These are phyloP conservation scores for Allium cepa DNA, from an alignment of 106 monocot species.

Conservation along the genomic window DNA sequence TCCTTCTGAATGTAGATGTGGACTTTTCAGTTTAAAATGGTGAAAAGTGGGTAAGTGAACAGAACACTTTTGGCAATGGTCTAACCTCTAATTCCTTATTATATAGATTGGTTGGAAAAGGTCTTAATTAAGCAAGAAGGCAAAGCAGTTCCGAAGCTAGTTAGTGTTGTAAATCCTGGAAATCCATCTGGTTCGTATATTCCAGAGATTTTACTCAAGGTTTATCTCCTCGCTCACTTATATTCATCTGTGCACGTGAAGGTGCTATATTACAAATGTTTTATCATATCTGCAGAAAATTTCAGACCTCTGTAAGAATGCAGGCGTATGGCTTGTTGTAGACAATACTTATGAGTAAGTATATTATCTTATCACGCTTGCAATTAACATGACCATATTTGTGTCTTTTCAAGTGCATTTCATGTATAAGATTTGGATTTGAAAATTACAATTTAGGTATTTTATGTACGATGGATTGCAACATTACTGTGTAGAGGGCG, in stretches of 20 bases:
- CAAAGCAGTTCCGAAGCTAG: constrained; percentile 79
- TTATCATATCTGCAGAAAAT: constrained; percentile 58
- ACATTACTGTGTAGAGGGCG: constrained; percentile 86
- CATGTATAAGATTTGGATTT: not conserved
- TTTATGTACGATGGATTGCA: constrained; percentile 97
- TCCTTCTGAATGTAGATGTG: no score
- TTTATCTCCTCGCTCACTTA: constrained; percentile 18
- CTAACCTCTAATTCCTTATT: not conserved
- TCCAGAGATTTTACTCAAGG: constrained; percentile 63
- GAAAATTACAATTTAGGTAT: constrained; percentile 40
- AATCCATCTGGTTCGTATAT: constrained; percentile 83
- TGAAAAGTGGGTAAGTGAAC: no score
- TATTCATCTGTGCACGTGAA: not conserved
- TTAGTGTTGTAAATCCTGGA: constrained; percentile 97
- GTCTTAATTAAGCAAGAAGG: constrained; percentile 30
- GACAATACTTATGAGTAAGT: constrained; percentile 99
- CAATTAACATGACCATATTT: no score
- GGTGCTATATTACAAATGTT: no score
- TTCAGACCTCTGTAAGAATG: constrained; percentile 81
- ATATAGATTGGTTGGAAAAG: constrained; percentile 85
- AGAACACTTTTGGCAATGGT: no score
- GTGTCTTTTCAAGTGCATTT: no score
- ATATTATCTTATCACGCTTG: no score
- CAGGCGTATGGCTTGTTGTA: constrained; percentile 92
- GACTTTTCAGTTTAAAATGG: no score